A percentile compares a stretch with the other conserved stretches of the same genome.
These are phyloP conservation scores for Brassica napus DNA, from an alignment of 345 rosid species.

Conservation along the genomic window Da-Ae NC_063437.1:18921501-18922000, in stretches of 20 bases:
- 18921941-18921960: conserved; percentile 46
- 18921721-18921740: no score
- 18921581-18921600: conserved; percentile 2
- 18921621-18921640: conserved; percentile 84
- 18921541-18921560: conserved; percentile 33
- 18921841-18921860: conserved; percentile 89
- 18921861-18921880: conserved; percentile 72
- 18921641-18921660: conserved; percentile 66
- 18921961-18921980: conserved; percentile 76
- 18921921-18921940: conserved; percentile 47
- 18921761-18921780: no score
- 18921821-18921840: conserved; percentile 74
- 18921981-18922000: conserved; percentile 69
- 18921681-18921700: neutral
- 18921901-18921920: conserved; percentile 47
- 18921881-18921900: conserved; percentile 60
- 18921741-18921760: no score
- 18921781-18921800: no score
- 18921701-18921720: neutral
- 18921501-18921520: conserved; percentile 91
- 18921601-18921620: conserved; percentile 74
- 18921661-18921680: conserved; percentile 75
- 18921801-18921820: neutral
- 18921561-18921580: conserved; percentile 3
- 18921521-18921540: conserved; percentile 88